Evolutionary conservation across 306 rosid species (phyloP).

Genomic region (Vigna radiata): DNA sequence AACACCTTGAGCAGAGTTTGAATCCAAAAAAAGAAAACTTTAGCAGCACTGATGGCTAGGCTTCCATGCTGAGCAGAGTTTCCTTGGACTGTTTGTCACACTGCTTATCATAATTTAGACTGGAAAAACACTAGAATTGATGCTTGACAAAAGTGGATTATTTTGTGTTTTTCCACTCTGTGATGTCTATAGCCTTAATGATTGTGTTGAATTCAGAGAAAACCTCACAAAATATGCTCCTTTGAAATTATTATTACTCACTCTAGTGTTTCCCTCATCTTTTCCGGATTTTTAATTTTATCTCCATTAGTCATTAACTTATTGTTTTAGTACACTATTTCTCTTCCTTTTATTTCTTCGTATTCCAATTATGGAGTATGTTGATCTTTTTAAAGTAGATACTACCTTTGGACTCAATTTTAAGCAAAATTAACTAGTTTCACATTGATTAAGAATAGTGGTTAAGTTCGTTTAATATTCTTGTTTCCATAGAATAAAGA

Average conservation of each 20-base stretch:
- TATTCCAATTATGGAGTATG: slow-evolving; percentile 4
- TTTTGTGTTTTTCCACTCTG: neutral
- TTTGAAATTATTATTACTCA: neutral
- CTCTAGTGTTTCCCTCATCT: neutral
- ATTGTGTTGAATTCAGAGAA: neutral
- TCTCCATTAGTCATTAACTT: neutral
- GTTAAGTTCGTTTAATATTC: too few relatives aligned
- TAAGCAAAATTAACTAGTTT: too few relatives aligned
- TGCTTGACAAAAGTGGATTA: neutral
- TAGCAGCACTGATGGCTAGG: too few relatives aligned
- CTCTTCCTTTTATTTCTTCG: neutral
- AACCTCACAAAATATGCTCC: neutral
- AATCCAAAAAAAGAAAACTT: too few relatives aligned
- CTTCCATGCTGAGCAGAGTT: too few relatives aligned
- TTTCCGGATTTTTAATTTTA: slow-evolving; percentile 4
- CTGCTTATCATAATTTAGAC: slow-evolving; percentile 16
- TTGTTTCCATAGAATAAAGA: too few relatives aligned
- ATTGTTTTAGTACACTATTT: slow-evolving; percentile 7
- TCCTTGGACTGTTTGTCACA: neutral
- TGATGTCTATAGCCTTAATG: slow-evolving; percentile 5
- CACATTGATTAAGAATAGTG: too few relatives aligned
- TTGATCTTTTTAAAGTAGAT: neutral
- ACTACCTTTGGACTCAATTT: too few relatives aligned
- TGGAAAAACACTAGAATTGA: slow-evolving; percentile 21
- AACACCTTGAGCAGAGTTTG: too few relatives aligned